phyloP scores from a whole-genome alignment of 1,284 basidiomycete species.

The Marasmius fiardii region DNA sequence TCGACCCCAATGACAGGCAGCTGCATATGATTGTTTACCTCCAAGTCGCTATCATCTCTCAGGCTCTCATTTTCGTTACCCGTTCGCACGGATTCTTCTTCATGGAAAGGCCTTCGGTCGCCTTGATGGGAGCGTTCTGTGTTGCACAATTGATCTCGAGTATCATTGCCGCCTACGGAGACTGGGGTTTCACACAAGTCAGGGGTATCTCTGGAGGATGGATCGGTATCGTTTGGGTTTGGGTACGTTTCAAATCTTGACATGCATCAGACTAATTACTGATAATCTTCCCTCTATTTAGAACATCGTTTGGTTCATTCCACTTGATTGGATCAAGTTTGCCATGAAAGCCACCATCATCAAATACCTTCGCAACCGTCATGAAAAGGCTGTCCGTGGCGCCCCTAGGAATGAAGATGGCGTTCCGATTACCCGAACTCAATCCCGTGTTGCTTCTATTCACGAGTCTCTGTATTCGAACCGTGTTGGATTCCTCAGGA shows the following conservation, averaged over 20 bases:
- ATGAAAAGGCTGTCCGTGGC: constrained; percentile 42
- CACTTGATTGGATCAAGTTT: constrained; percentile 95
- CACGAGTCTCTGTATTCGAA: constrained; percentile 95
- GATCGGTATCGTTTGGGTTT: constrained; percentile 97
- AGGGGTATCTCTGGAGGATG: constrained; percentile 81
- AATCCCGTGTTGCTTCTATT: constrained; percentile 84
- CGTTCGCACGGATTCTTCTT: constrained; percentile 97
- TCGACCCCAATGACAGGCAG: constrained; percentile 69
- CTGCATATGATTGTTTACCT: constrained; percentile 83
- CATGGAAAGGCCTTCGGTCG: constrained; percentile 93
- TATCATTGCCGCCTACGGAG: constrained; percentile 89
- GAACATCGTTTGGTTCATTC: constrained; percentile 94
- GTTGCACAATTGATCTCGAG: constrained; percentile 92
- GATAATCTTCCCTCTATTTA: constrained; percentile 28
- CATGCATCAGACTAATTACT: constrained; percentile 5
- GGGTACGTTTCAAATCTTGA: constrained; percentile 51
- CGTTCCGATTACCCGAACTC: constrained; percentile 81
- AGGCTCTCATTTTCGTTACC: constrained; percentile 96
- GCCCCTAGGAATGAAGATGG: constrained; percentile 46
- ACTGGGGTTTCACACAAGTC: constrained; percentile 91
- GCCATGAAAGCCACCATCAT: constrained; percentile 92
- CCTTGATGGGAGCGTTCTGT: constrained; percentile 88
- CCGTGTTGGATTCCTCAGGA: constrained; percentile 86
- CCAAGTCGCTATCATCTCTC: constrained; percentile 96
- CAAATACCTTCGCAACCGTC: constrained; percentile 74